Conservation (phyloP, 345 rosid genomes). For the Rubroshorea leprosula region DNA sequence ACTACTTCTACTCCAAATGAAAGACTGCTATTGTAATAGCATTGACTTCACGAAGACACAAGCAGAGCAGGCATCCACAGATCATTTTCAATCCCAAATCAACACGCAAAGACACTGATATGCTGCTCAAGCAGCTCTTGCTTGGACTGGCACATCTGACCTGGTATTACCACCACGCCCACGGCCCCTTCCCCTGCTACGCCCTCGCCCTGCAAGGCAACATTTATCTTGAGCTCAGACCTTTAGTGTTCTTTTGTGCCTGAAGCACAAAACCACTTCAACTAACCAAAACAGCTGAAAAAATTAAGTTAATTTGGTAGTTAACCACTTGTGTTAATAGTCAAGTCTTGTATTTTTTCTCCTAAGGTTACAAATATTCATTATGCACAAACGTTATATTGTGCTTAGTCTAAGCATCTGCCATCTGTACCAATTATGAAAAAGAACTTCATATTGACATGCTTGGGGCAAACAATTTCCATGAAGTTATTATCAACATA, state of each 20-base stretch:
- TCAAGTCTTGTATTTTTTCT: no score
- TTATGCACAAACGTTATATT: no score
- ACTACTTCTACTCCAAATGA: constrained; percentile 18
- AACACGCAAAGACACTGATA: not conserved
- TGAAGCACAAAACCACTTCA: not conserved
- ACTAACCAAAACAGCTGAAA: not conserved
- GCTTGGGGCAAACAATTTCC: not conserved
- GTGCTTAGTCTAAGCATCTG: no score
- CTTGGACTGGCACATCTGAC: constrained; percentile 13
- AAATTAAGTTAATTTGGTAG: no score
- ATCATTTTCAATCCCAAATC: constrained; percentile 17
- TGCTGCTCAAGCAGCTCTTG: constrained; percentile 22
- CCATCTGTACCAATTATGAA: no score
- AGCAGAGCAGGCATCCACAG: constrained; percentile 30
- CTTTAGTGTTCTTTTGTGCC: not conserved
- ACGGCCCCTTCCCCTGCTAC: constrained; percentile 22
- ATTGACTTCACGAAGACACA: constrained; percentile 22
- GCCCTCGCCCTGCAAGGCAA: constrained; percentile 25
- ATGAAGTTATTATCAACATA: not conserved
- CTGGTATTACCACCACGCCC: constrained; percentile 22
- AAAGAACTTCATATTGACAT: not conserved
- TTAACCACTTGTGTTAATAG: no score
- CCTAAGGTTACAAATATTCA: no score
- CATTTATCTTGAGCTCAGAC: not conserved
- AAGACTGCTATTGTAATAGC: constrained; percentile 20